A percentile compares a stretch with the other conserved stretches of the same genome.
Evolutionary conservation across 495 filamentous ascomycete species (phyloP).

Genomic region (Xylaria longipes): DNA sequence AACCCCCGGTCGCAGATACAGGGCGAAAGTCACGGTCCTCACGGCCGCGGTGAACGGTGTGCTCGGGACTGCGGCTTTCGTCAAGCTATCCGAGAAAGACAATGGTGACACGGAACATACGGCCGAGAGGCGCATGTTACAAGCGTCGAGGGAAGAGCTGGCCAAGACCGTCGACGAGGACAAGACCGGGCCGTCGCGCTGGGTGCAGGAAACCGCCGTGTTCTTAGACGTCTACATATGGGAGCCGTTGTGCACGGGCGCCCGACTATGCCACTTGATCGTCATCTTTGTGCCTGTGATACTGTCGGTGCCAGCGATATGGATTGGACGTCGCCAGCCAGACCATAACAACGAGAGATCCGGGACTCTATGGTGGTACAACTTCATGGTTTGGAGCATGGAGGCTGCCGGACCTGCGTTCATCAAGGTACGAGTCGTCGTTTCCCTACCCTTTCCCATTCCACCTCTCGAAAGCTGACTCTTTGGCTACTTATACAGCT

Average conservation of each 20-base stretch:
- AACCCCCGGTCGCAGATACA: constrained; percentile 11
- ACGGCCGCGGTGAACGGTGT: constrained; percentile 59
- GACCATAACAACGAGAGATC: constrained; percentile 70
- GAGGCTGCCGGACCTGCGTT: constrained; percentile 95
- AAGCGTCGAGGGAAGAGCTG: constrained; percentile 78
- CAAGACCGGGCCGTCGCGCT: constrained; percentile 60
- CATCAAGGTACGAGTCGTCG: constrained; percentile 77
- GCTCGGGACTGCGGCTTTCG: constrained; percentile 65
- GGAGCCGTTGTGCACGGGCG: constrained; percentile 88
- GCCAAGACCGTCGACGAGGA: constrained; percentile 67
- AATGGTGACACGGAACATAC: constrained; percentile 68
- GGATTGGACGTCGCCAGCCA: constrained; percentile 68
- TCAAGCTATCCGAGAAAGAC: constrained; percentile 71
- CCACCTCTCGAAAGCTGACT: constrained; percentile 31
- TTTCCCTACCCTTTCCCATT: neutral
- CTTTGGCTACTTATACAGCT: constrained; percentile 59
- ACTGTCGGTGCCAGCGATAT: constrained; percentile 76
- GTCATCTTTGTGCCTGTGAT: constrained; percentile 93
- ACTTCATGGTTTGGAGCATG: constrained; percentile 86
- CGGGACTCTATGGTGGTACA: constrained; percentile 96
- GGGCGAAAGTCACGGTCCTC: constrained; percentile 40
- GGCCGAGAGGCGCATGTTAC: constrained; percentile 82
- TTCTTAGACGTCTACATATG: constrained; percentile 74
- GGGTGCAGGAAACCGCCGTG: constrained; percentile 61
- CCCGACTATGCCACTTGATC: constrained; percentile 83